phyloP scores from a whole-genome alignment of 805 yeast genomes.

The Citeromyces nyonsensis region DNA sequence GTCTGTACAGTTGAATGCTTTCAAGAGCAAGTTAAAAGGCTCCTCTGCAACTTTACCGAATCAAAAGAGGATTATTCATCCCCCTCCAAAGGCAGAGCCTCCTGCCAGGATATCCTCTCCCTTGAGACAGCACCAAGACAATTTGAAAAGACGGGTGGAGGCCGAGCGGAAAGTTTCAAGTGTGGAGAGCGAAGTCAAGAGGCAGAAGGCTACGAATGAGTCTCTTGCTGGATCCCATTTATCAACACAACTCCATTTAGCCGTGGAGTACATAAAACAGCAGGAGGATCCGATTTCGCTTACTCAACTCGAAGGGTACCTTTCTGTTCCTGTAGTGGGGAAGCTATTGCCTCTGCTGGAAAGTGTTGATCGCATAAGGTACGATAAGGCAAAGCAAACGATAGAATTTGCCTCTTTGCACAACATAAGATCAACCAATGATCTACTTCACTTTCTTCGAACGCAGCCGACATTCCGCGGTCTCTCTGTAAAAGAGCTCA shows the following conservation, averaged over 20 bases:
- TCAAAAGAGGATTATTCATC: conserved; percentile 13
- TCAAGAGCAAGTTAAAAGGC: conserved; percentile 44
- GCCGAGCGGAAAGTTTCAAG: conserved; percentile 3
- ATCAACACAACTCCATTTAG: conserved; percentile 78
- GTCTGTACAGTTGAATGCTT: conserved; percentile 40
- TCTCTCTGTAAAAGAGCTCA: conserved; percentile 54
- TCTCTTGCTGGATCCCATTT: conserved; percentile 32
- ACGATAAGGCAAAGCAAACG: conserved; percentile 43
- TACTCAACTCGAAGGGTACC: conserved; percentile 47
- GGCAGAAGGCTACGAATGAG: conserved; percentile 2
- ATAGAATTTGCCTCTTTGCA: conserved; percentile 82
- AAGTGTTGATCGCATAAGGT: conserved; percentile 64
- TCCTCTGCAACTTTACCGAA: conserved; percentile 31
- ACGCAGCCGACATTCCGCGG: conserved; percentile 83
- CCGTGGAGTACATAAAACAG: conserved; percentile 75
- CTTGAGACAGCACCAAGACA: conserved; percentile 5
- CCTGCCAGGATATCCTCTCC: no score
- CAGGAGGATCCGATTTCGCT: conserved; percentile 59
- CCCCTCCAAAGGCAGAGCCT: conserved; percentile 2
- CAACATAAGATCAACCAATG: conserved; percentile 72
- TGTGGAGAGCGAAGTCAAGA: not conserved
- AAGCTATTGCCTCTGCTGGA: conserved; percentile 59
- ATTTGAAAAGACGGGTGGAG: conserved; percentile 6
- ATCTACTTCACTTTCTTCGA: conserved; percentile 56
- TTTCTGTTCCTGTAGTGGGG: conserved; percentile 42